Evolutionary conservation across 2,329 filamentous ascomycete genomes (phyloP), one percentile per base, ranked within the genome.

Genomic region (Ophiostoma quercus): DNA sequence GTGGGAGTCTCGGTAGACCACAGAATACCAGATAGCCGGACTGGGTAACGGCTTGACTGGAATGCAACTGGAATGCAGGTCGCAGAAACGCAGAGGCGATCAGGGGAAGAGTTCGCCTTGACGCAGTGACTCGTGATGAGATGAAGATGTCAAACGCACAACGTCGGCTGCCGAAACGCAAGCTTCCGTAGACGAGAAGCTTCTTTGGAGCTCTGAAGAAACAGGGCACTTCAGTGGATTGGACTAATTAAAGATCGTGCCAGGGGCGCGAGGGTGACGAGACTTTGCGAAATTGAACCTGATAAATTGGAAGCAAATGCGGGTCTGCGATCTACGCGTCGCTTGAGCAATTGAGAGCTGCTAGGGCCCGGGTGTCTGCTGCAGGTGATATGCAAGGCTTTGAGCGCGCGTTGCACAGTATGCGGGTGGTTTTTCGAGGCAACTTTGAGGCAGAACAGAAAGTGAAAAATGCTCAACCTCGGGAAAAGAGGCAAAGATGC

Each of bases 261-360:
- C 19, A 57, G 6, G 14, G 29, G 11, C 29, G 60, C 54, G 16
- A 39, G 11, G 12, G 51, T 57, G 25, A 29, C 12, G 57, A n/a
- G 60, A 62, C 2, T 32, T 3, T 62, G 25, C 6, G 25, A 60
- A 60, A 57, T 7, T 37, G 32, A 5, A 29, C 22, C 54, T 22
- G 39, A 22, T 29, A 29, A 29, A 67, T 54, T 65, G 34, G 37
- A 54, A n/a, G 62, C 67, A 51, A 62, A 54, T 62, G 70, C 63
- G 70, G 67, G 62, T 54, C 69, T 67, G 69, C 63, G 70, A 71
- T 71, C 67, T 71, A 65, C 65, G 70, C 66, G 22, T 62, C 57
- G 16, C 43, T 47, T n/a, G 22, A 57, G 22, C 22, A n/a, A 57
- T 57, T 22, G 9, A 57, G n/a, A 57, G 51, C 51, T 47, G 69